phyloP scores from a whole-genome alignment of 2,329 filamentous ascomycete genomes.

The Escovopsis weberi region DNA sequence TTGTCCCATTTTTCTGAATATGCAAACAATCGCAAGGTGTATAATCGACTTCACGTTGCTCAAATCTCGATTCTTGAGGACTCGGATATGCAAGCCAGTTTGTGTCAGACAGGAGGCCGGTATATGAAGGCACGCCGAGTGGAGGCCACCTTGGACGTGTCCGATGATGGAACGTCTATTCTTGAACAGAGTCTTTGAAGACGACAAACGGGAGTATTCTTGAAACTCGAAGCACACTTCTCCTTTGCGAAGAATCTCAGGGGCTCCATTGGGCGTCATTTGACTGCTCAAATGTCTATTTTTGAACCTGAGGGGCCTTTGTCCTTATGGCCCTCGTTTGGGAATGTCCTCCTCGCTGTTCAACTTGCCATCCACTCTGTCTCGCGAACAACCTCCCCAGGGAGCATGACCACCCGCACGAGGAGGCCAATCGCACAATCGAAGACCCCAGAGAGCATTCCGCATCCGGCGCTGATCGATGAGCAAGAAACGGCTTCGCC shows the following conservation, averaged over 20 bases:
- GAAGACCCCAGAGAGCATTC: conserved; percentile 11
- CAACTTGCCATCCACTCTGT: conserved; percentile 3
- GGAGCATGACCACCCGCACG: conserved; percentile 4
- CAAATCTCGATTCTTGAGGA: background rate
- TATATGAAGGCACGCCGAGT: background rate
- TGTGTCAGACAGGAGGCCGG: background rate
- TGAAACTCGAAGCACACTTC: background rate
- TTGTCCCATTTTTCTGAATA: conserved; percentile 19
- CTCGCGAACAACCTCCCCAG: background rate
- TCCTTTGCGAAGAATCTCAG: background rate
- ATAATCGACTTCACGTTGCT: background rate
- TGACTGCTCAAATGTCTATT: background rate
- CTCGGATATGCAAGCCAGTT: background rate
- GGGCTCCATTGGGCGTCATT: background rate
- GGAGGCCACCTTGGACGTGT: background rate
- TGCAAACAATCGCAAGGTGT: no score
- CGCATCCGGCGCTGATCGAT: conserved; percentile 10
- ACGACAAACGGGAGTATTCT: background rate
- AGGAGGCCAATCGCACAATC: conserved; percentile 13
- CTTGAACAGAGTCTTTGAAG: background rate
- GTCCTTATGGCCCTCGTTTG: background rate
- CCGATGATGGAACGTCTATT: background rate
- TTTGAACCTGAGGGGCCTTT: background rate
- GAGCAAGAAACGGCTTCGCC: conserved; percentile 4
- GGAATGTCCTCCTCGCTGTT: conserved; percentile 2